Evolutionary conservation across 805 yeast species (phyloP).

Genomic region (Wickerhamiella azymoides): DNA sequence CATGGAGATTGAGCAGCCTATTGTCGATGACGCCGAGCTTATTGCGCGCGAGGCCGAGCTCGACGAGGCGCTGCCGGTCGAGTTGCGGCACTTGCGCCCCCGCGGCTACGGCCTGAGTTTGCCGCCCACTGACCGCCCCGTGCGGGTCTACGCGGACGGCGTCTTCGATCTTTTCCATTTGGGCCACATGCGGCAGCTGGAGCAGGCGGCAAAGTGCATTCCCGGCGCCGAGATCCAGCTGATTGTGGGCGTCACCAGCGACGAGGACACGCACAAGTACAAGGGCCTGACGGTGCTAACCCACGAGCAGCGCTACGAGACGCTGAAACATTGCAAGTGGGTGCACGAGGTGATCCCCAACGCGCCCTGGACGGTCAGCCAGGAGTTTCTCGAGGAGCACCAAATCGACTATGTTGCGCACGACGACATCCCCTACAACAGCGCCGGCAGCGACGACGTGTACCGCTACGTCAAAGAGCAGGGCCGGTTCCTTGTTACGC

Average conservation of each 20-base stretch:
- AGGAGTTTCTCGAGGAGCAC: constrained; percentile 65
- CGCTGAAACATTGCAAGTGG: constrained; percentile 90
- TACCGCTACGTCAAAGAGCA: constrained; percentile 80
- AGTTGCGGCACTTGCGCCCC: constrained; percentile 66
- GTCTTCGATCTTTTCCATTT: constrained; percentile 92
- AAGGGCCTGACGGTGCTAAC: constrained; percentile 88
- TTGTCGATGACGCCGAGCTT: constrained; percentile 12
- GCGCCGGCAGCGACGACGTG: constrained; percentile 80
- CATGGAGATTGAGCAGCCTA: background rate
- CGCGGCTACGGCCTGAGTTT: constrained; percentile 60
- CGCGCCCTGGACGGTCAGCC: constrained; percentile 92
- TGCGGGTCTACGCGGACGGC: constrained; percentile 95
- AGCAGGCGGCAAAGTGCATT: constrained; percentile 88
- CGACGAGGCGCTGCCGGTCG: constrained; percentile 53
- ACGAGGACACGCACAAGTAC: constrained; percentile 75
- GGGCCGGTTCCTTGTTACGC: constrained; percentile 88
- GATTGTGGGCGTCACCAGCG: constrained; percentile 87
- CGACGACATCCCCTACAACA: constrained; percentile 90
- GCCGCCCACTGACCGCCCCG: constrained; percentile 77
- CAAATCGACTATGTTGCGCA: constrained; percentile 93
- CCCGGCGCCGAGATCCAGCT: constrained; percentile 52
- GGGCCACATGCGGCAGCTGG: constrained; percentile 96
- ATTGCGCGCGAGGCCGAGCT: constrained; percentile 40
- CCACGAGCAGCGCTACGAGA: constrained; percentile 78
- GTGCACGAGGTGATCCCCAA: constrained; percentile 90